These are phyloP conservation scores for Boletus rubropictus DNA, from an alignment of 768 basidiomycete genomes.

Conservation along the genomic window DNA sequence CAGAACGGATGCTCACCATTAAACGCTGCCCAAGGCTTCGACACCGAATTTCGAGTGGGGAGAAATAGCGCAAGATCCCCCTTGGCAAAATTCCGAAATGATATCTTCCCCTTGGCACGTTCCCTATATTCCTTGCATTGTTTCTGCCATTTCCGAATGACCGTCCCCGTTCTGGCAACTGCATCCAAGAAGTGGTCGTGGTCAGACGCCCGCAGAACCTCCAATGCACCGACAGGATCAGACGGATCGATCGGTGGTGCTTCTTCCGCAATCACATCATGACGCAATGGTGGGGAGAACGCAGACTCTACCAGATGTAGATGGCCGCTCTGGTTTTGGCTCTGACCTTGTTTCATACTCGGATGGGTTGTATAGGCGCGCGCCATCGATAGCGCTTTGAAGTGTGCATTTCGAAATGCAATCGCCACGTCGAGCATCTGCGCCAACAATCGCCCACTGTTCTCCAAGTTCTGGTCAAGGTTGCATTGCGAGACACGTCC, in stretches of 20 bases:
- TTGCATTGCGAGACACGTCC: slow-evolving; percentile 63
- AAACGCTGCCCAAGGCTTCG: slow-evolving; percentile 97
- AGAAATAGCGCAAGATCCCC: slow-evolving; percentile 95
- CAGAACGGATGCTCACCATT: slow-evolving; percentile 57
- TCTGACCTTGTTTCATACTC: slow-evolving; percentile 41
- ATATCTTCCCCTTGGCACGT: slow-evolving; percentile 92
- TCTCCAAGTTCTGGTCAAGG: slow-evolving; percentile 62
- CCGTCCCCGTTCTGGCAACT: slow-evolving; percentile 73
- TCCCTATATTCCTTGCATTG: slow-evolving; percentile 95
- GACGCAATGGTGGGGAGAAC: slow-evolving; percentile 46
- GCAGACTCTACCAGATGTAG: slow-evolving; percentile 43
- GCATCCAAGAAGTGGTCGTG: slow-evolving; percentile 83
- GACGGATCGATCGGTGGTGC: slow-evolving; percentile 75
- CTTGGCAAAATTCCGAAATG: slow-evolving; percentile 91
- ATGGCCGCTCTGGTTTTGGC: slow-evolving; percentile 20
- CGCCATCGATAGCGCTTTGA: slow-evolving; percentile 60
- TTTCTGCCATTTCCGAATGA: slow-evolving; percentile 94
- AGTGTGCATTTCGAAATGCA: slow-evolving; percentile 69
- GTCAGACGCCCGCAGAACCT: slow-evolving; percentile 67
- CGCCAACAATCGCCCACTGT: slow-evolving; percentile 63
- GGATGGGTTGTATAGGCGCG: slow-evolving; percentile 54
- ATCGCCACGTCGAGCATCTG: slow-evolving; percentile 80
- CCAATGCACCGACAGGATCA: slow-evolving; percentile 64
- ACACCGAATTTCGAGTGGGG: slow-evolving; percentile 89
- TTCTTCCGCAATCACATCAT: slow-evolving; percentile 48